Evolutionary conservation across 352 stramenopile species (phyloP), one percentile per base, ranked within the genome.

Genomic region (Thalassiosira pacifica): DNA sequence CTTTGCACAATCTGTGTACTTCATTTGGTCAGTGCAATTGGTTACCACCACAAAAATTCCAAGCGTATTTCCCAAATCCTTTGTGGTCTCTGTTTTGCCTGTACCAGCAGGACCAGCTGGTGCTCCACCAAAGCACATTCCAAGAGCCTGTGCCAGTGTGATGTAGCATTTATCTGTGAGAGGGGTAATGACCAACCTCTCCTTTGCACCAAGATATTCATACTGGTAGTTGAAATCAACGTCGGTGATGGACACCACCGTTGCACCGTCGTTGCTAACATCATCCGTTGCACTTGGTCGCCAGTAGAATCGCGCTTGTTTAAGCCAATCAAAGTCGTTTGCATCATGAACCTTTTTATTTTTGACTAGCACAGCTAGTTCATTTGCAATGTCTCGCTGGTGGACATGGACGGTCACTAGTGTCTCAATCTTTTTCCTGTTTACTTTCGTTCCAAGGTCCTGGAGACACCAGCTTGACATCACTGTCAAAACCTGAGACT

Each of bases 281-380:
- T 99, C 97, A 74, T 99, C 97, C 0, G 88, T 85, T 65, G 96
- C 97, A 69, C 97, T 98, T 6, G 96, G 93, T 26, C 97, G 94
- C 97, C 97, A 99, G 84, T 99, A 99, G 79, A 99, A 99, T 10
- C 98, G 94, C n/a, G 97, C 97, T 87, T 99, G 98, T 86, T 99
- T 99, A 59, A 99, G 96, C 98, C 98, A 99, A 81, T 99, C 97
- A 82, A 99, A 99, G 86, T 99, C 97, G 85, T 99, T 99, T 52
- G 97, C 94, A 85, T 99, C 97, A 4, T 94, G 97, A 69, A 99
- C 98, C 82, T 98, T 98, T 87, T 99, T 99, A 65, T 97, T 94
- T 77, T 97, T 97, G 92, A 98, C 97, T 19, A 99, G 90, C 0
- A 94, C 93, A 16, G 93, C 93, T 1, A 99, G 88, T 79, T 99